phyloP scores from a whole-genome alignment of 2,329 filamentous ascomycete genomes.

The Curvularia verruculosa region DNA sequence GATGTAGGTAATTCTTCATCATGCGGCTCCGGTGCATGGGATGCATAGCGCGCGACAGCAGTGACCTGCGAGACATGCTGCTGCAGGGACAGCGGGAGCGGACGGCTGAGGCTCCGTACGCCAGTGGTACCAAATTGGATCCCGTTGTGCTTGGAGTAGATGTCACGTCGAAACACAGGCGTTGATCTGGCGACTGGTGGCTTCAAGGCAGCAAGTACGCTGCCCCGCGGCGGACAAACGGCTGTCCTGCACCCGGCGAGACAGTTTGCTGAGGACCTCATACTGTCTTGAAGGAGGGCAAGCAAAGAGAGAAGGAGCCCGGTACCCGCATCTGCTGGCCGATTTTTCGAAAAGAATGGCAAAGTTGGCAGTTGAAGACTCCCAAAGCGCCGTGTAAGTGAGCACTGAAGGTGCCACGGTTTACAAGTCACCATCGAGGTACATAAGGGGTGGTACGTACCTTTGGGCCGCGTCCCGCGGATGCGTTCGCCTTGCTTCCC shows the following conservation, averaged over 20 bases:
- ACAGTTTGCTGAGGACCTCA: conserved; percentile 38
- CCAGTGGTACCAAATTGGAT: conserved; percentile 25
- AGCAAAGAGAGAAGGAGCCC: conserved; percentile 27
- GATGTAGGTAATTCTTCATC: conserved; percentile 45
- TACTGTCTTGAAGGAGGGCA: conserved; percentile 35
- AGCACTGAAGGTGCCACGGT: conserved; percentile 22
- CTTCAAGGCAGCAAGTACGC: conserved; percentile 26
- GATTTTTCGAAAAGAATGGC: conserved; percentile 7
- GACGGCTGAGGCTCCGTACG: conserved; percentile 33
- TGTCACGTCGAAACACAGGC: conserved; percentile 28
- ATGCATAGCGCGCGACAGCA: conserved; percentile 40
- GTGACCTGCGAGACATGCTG: conserved; percentile 33
- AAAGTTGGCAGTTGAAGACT: conserved; percentile 15
- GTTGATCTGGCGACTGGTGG: conserved; percentile 27
- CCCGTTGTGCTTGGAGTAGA: conserved; percentile 20
- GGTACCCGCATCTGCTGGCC: conserved; percentile 45
- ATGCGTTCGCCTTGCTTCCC: conserved; percentile 21
- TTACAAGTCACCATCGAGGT: conserved; percentile 24
- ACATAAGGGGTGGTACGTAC: conserved; percentile 36
- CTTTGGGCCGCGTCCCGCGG: conserved; percentile 28
- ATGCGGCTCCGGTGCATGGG: conserved; percentile 43
- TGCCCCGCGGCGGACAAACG: conserved; percentile 31
- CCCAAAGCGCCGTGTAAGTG: conserved; percentile 18
- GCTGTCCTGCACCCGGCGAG: conserved; percentile 37
- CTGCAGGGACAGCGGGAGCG: conserved; percentile 41